phyloP scores from a whole-genome alignment of 495 filamentous ascomycete genomes.

The Xylaria curta region DNA sequence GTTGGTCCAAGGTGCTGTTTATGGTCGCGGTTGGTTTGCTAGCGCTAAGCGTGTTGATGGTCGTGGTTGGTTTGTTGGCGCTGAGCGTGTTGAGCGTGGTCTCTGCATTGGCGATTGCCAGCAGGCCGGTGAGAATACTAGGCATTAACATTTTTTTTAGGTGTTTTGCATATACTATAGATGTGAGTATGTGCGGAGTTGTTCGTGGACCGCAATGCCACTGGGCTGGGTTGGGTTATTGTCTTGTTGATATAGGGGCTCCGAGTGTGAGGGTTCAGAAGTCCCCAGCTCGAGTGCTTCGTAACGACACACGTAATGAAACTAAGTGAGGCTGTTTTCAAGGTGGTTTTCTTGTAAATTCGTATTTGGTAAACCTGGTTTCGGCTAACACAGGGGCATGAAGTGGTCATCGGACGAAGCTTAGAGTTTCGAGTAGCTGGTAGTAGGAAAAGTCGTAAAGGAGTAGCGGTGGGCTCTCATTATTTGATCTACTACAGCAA shows the following conservation, averaged over 20 bases:
- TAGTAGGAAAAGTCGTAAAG: not conserved
- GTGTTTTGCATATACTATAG: not conserved
- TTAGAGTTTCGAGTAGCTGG: not conserved
- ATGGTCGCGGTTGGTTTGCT: not conserved
- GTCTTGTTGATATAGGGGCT: not conserved
- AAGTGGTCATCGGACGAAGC: not conserved
- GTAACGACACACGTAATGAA: not conserved
- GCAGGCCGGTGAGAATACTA: not conserved
- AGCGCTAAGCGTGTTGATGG: not conserved
- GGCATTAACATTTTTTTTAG: not conserved
- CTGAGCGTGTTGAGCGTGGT: not conserved
- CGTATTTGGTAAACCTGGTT: not conserved
- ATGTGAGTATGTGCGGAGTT: not conserved
- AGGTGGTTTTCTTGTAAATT: not conserved
- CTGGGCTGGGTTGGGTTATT: not conserved
- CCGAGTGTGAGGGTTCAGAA: not conserved
- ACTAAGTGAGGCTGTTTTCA: not conserved
- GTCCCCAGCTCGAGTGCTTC: not conserved
- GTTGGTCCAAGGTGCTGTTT: too few relatives aligned
- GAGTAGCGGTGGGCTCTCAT: not conserved
- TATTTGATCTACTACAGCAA: not conserved
- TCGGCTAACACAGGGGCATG: not conserved
- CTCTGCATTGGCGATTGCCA: not conserved
- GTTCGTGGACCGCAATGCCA: too few relatives aligned
- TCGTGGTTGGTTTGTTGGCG: not conserved